A percentile compares a stretch with the other conserved stretches of the same genome.
phyloP scores from a whole-genome alignment of 2,329 filamentous ascomycete species.

The Parastagonospora avenae region DNA sequence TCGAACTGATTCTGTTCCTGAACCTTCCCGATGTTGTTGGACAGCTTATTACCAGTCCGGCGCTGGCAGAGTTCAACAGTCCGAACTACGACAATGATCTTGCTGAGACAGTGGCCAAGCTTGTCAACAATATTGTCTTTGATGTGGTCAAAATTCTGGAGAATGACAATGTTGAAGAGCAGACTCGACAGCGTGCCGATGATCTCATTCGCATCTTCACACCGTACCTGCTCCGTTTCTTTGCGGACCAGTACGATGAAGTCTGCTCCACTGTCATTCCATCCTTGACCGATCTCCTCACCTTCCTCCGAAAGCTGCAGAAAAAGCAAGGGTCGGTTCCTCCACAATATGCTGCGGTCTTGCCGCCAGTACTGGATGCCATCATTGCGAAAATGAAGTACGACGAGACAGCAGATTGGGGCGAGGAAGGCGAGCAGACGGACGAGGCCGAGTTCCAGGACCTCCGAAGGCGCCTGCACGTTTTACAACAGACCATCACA shows the following conservation, averaged over 20 bases:
- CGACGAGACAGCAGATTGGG: constrained; percentile 93
- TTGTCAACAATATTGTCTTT: constrained; percentile 86
- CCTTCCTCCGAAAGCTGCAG: constrained; percentile 82
- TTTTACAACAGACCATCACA: constrained; percentile 90
- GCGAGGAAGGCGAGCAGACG: constrained; percentile 89
- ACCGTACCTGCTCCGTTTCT: constrained; percentile 87
- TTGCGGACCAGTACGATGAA: constrained; percentile 97
- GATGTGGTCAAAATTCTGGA: constrained; percentile 90
- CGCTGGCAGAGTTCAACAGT: constrained; percentile 77
- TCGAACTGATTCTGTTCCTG: constrained; percentile 89
- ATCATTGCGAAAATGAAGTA: constrained; percentile 97
- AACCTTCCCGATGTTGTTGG: constrained; percentile 84
- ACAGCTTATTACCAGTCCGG: constrained; percentile 82
- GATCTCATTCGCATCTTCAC: constrained; percentile 82
- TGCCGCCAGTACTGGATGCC: constrained; percentile 86
- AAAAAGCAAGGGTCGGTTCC: constrained; percentile 68
- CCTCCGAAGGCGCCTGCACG: constrained; percentile 84
- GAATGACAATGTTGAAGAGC: constrained; percentile 64
- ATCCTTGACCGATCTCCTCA: constrained; percentile 88
- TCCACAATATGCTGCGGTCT: constrained; percentile 76
- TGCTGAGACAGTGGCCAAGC: constrained; percentile 90
- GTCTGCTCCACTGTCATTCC: constrained; percentile 96
- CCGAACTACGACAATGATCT: constrained; percentile 93
- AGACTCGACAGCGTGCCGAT: constrained; percentile 75
- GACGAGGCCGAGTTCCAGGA: constrained; percentile 98